phyloP scores from a whole-genome alignment of 148 eudicot species.

The Cornus suecica region DNA sequence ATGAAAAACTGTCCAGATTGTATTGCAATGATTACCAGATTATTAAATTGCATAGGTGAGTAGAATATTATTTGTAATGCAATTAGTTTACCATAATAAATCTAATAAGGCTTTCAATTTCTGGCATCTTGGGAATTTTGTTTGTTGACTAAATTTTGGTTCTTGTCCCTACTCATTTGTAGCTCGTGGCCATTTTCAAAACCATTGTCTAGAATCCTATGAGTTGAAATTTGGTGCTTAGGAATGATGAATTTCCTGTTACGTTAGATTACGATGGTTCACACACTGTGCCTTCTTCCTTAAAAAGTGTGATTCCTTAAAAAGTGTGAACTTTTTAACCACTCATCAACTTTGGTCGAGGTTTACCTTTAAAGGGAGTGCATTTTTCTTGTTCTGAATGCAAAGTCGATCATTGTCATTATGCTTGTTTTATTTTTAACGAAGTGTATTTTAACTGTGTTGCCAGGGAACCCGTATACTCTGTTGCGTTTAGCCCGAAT shows the following conservation, averaged over 20 bases:
- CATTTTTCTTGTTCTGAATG: not conserved
- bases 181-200: not conserved
- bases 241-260: not conserved
- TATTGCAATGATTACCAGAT: too few species aligned
- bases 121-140: too few species aligned
- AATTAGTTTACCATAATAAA: too few species aligned
- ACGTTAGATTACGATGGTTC: not conserved
- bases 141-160: too few species aligned
- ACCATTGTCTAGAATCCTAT: not conserved
- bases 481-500: slow-evolving; percentile 84
- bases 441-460: slow-evolving; percentile 22
- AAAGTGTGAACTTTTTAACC: not conserved
- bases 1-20: too few species aligned
- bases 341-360: not conserved
- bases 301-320: too few species aligned
- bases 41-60: too few species aligned
- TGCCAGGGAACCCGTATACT: slow-evolving; percentile 79
- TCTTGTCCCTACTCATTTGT: not conserved
- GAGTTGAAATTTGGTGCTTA: not conserved
- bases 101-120: too few species aligned
- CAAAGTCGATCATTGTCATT: not conserved
- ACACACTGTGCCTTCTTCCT: not conserved
- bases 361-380: not conserved
- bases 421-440: not conserved
- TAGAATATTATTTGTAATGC: too few species aligned